A percentile compares a stretch with the other conserved stretches of the same genome.
These are phyloP conservation scores for Sphagnurus paluster DNA, from an alignment of 1,284 basidiomycete species.

Conservation along the genomic window DNA sequence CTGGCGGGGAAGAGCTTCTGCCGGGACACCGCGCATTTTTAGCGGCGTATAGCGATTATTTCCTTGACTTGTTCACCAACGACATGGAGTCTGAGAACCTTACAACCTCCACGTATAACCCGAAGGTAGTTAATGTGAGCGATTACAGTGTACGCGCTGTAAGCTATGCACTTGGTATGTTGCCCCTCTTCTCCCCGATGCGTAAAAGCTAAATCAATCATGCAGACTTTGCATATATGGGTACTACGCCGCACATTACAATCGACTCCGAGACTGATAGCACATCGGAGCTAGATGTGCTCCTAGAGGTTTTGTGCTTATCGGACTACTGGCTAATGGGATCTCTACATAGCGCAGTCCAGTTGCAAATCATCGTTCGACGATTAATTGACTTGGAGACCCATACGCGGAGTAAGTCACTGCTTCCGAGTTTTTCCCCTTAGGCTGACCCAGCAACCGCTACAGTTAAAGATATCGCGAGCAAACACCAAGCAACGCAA, in stretches of 20 bases:
- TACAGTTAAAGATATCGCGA: too few species aligned
- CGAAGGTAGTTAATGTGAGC: constrained; percentile 15
- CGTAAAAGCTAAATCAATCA: neutral
- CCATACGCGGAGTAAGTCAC: too few species aligned
- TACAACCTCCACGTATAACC: constrained; percentile 17
- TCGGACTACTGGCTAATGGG: constrained; percentile 20
- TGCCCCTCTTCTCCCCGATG: too few species aligned
- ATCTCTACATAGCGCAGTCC: neutral
- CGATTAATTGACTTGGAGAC: too few species aligned
- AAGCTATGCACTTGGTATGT: constrained; percentile 25
- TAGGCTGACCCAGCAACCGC: too few species aligned
- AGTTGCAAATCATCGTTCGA: too few species aligned
- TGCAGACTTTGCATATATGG: constrained; percentile 16
- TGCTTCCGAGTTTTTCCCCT: too few species aligned
- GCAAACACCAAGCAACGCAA: too few species aligned
- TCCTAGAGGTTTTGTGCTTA: constrained; percentile 16
- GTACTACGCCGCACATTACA: constrained; percentile 1
- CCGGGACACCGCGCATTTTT: constrained; percentile 34
- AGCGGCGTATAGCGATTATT: constrained; percentile 28
- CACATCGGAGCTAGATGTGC: constrained; percentile 2
- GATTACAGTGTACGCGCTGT: constrained; percentile 20
- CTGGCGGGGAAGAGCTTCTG: constrained; percentile 19
- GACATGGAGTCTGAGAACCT: constrained; percentile 20
- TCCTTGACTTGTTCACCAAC: constrained; percentile 29
- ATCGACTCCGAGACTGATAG: too few species aligned